Conservation (phyloP, 2,329 filamentous ascomycete species). For the Aspergillus novoparasiticus region DNA sequence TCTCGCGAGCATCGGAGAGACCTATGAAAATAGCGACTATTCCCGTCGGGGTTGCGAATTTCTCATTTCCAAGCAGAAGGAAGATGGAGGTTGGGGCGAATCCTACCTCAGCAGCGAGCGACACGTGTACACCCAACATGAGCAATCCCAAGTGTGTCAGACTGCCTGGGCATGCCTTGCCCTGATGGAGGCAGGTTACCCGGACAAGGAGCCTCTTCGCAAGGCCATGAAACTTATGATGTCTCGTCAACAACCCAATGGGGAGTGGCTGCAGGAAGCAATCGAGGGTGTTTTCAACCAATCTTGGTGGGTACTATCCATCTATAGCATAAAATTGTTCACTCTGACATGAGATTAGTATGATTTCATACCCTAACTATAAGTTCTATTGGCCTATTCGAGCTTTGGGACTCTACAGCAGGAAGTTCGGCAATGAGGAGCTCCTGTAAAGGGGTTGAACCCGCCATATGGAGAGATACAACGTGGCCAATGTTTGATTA, state of each 20-base stretch:
- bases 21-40: conserved; percentile 70
- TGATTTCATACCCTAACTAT: conserved; percentile 99
- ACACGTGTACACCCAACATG: conserved; percentile 74
- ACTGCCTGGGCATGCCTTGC: conserved; percentile 88
- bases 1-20: conserved; percentile 78
- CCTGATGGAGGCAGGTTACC: conserved; percentile 80
- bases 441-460: conserved; percentile 38
- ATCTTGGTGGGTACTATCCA: conserved; percentile 66
- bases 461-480: background rate
- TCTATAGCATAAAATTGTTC: conserved; percentile 7
- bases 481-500: background rate
- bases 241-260: conserved; percentile 79
- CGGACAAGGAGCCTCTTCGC: conserved; percentile 70
- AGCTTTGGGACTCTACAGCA: conserved; percentile 86
- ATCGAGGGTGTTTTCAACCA: conserved; percentile 99
- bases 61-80: conserved; percentile 78
- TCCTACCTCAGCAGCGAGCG: conserved; percentile 85
- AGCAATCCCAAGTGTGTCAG: conserved; percentile 85
- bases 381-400: conserved; percentile 96
- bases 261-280: conserved; percentile 92
- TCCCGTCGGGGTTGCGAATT: conserved; percentile 81
- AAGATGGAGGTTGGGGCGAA: conserved; percentile 95
- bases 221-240: conserved; percentile 80
- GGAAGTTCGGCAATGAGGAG: conserved; percentile 67
- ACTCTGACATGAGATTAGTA: conserved; percentile 54